A percentile compares a stretch with the other conserved stretches of the same genome.
These are phyloP conservation scores for Dictyostelium citrinum DNA, from an alignment of 78 protist species.

Conservation along the genomic window DNA sequence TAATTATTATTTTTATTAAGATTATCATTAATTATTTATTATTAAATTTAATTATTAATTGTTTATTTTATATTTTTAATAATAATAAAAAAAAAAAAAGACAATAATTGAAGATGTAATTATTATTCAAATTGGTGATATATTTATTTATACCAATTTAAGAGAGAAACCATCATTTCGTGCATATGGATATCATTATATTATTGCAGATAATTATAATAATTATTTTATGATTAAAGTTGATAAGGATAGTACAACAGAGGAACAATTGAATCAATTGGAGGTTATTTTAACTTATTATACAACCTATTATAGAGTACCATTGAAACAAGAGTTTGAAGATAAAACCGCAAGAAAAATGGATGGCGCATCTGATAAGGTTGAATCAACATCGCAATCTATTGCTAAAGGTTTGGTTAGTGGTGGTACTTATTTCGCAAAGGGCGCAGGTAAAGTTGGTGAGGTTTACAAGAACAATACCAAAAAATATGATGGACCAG, in stretches of 20 bases:
- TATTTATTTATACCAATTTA: slow-evolving; percentile 45
- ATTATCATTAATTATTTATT: not conserved
- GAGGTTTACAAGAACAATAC: slow-evolving; percentile 58
- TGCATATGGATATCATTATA: slow-evolving; percentile 27
- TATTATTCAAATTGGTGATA: slow-evolving; percentile 23
- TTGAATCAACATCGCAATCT: not conserved
- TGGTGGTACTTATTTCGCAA: slow-evolving; percentile 57
- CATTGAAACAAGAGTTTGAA: slow-evolving; percentile 11
- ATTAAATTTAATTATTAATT: not conserved
- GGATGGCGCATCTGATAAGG: not conserved
- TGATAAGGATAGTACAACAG: not conserved
- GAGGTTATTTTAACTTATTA: slow-evolving; percentile 42
- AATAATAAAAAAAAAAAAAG: not conserved
- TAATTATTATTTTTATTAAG: not conserved
- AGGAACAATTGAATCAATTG: slow-evolving; percentile 31
- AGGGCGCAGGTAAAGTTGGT: slow-evolving; percentile 53
- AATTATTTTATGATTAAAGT: slow-evolving; percentile 14
- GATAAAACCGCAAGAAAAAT: slow-evolving; percentile 51
- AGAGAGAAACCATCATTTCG: slow-evolving; percentile 42
- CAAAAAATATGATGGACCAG: slow-evolving; percentile 72
- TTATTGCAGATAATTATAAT: slow-evolving; percentile 33
- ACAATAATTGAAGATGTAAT: slow-evolving; percentile 28
- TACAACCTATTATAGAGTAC: slow-evolving; percentile 32
- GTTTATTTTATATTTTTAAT: not conserved
- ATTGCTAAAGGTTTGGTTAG: slow-evolving; percentile 14